These are phyloP conservation scores for Phlegmacium glaucopus DNA, from an alignment of 768 basidiomycete genomes.

Conservation along the genomic window DNA sequence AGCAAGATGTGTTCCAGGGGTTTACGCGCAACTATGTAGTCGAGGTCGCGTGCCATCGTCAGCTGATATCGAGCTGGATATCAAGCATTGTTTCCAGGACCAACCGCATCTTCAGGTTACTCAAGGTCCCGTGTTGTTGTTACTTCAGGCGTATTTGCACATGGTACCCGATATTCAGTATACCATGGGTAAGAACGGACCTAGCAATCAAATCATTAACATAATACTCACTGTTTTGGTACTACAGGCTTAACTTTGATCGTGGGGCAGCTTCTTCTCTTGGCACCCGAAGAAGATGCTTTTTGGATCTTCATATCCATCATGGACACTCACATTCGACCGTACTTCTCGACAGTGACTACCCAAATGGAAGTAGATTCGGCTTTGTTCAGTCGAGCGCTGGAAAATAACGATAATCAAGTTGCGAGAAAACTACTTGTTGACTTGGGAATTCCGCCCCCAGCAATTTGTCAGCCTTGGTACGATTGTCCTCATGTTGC, in stretches of 20 bases:
- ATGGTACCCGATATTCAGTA: conserved; percentile 88
- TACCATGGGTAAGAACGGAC: conserved; percentile 48
- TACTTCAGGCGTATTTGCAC: conserved; percentile 70
- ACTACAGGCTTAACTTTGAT: conserved; percentile 62
- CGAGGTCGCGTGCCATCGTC: conserved; percentile 49
- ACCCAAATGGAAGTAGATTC: conserved; percentile 77
- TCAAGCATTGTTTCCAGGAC: conserved; percentile 48
- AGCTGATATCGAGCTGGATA: conserved; percentile 59
- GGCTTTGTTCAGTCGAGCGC: conserved; percentile 60
- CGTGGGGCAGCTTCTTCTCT: conserved; percentile 66
- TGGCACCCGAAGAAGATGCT: conserved; percentile 83
- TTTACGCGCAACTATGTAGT: conserved; percentile 62
- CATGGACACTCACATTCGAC: conserved; percentile 81
- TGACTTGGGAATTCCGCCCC: conserved; percentile 58
- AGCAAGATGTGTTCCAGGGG: conserved; percentile 60
- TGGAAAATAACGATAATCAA: conserved; percentile 59
- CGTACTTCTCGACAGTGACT: conserved; percentile 57
- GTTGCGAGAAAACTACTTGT: conserved; percentile 67
- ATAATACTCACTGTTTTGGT: not conserved
- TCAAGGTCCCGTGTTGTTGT: conserved; percentile 50
- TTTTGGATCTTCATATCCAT: conserved; percentile 89
- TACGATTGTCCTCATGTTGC: conserved; percentile 23
- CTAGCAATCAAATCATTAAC: not conserved
- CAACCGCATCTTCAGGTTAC: conserved; percentile 57
- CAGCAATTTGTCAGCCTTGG: conserved; percentile 63